Evolutionary conservation across 2,329 filamentous ascomycete genomes (phyloP), one percentile per base, ranked within the genome.

Genomic region (Tolypocladium ophioglossoides): DNA sequence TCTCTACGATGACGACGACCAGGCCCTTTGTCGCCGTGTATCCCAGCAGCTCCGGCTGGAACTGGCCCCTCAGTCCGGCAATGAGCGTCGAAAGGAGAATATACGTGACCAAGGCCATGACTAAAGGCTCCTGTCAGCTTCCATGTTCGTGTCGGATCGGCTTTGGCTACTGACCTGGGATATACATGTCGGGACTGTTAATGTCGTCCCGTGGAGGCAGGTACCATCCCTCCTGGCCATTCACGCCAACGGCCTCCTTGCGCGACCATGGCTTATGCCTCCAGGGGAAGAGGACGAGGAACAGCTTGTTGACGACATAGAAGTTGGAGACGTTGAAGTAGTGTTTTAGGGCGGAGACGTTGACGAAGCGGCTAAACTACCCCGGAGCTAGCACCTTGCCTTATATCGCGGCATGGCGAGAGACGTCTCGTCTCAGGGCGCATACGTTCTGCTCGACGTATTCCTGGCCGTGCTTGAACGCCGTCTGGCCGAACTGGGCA

Each of bases 121-220:
- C 87, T 70, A 35, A 50, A 10, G 8, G 4, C n/a, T 10, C 16
- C 11, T n/a, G 61, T 69, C 53, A 68, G 66, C 50, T 49, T 50
- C 24, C 24, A 30, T 9, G 24, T 24, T 7, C 9, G 16, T 8
- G 10, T 10, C n/a, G 7, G 22, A 34, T 18, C 34, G 22, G 3
- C n/a, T n/a, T 8, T 20, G 18, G 44, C 14, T 35, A 65, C 72
- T 38, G 62, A 78, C 74, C 72, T 56, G 91, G 91, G 64, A 99
- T 99, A 74, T 99, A 99, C 91, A 99, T 97, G 73, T 99, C 94
- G 18, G 95, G 94, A 60, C 90, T 95, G 73, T 99, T 99, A 71
- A 97, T 78, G 67, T 99, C 94, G 70, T 99, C 92, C 59, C 94
- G 82, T 2, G 94, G 94, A 6, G 94, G 90, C 9, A 96, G 80